Percentiles rank a stretch among this genome's conserved stretches.
phyloP scores from a whole-genome alignment of 176 grass and related monocot genomes.

The Eleusine coracana region DNA sequence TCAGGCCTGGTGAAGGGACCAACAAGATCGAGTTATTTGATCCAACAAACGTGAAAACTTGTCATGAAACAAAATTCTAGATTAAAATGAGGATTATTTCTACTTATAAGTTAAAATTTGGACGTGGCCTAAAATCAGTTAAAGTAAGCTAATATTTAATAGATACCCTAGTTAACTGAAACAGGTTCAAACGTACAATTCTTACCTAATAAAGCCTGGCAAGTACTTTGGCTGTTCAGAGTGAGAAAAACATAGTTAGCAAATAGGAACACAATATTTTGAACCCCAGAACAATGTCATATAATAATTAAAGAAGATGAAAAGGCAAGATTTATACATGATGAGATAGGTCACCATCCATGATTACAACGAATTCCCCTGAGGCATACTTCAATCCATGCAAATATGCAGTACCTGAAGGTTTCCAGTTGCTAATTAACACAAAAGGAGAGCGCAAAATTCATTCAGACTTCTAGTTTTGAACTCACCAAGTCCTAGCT shows the following conservation, averaged over 20 bases:
- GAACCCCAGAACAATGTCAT: not conserved
- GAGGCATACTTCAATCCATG: constrained; percentile 93
- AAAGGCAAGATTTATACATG: constrained; percentile 57
- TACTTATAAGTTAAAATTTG: not conserved
- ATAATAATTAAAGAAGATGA: constrained; percentile 36
- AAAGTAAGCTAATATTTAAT: constrained; percentile 17
- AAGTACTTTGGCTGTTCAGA: constrained; percentile 89
- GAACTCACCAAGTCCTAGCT: constrained; percentile 85
- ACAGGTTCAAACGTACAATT: not conserved
- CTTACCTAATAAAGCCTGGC: constrained; percentile 92
- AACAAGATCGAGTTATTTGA: not conserved
- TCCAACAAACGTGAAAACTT: not conserved
- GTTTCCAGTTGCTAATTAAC: constrained; percentile 30
- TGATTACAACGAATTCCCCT: constrained; percentile 88
- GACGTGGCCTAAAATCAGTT: not conserved
- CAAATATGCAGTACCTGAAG: constrained; percentile 84
- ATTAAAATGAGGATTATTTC: not conserved
- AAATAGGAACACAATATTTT: constrained; percentile 34
- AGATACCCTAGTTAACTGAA: not conserved
- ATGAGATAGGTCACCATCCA: constrained; percentile 96
- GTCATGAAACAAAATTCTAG: not conserved
- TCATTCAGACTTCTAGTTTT: not conserved
- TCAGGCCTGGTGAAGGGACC: not conserved
- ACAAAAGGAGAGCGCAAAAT: constrained; percentile 6
- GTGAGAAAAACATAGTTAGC: constrained; percentile 29